Conservation (phyloP, 2,329 filamentous ascomycete species). For the Rhinocladiella similis region DNA sequence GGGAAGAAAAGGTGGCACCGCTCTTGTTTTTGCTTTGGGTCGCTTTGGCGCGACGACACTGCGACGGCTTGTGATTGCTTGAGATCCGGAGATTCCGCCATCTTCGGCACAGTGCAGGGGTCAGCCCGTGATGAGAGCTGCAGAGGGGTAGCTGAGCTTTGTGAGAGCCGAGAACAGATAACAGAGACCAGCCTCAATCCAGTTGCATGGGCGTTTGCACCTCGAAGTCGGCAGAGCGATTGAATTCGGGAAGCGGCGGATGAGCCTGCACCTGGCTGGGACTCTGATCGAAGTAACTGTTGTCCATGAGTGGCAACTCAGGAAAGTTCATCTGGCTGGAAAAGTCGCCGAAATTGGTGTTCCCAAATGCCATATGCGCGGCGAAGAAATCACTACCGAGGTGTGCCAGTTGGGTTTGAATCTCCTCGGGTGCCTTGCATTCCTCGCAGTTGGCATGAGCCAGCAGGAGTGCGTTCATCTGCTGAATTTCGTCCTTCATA, state of each 20-base stretch:
- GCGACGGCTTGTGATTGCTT: not conserved
- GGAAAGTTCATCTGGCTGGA: slow-evolving; percentile 15
- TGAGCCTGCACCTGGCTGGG: slow-evolving; percentile 17
- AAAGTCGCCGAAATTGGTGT: slow-evolving; percentile 15
- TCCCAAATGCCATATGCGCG: slow-evolving; percentile 19
- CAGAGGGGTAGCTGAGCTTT: too few relatives aligned
- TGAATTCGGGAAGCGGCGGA: slow-evolving; percentile 29
- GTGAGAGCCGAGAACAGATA: too few relatives aligned
- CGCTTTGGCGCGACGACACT: not conserved
- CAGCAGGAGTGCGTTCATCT: slow-evolving; percentile 29
- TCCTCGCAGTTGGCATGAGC: slow-evolving; percentile 30
- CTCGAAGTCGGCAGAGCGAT: slow-evolving; percentile 28
- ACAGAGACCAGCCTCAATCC: slow-evolving; percentile 24
- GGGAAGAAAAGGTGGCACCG: not conserved
- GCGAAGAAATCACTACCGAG: slow-evolving; percentile 27
- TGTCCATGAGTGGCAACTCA: slow-evolving; percentile 15
- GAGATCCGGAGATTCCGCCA: not conserved
- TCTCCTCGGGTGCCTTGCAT: slow-evolving; percentile 29
- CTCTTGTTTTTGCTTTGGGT: not conserved
- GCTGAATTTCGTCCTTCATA: slow-evolving; percentile 31
- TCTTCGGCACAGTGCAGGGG: too few relatives aligned
- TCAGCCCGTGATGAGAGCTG: too few relatives aligned
- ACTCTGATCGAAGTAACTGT: slow-evolving; percentile 22
- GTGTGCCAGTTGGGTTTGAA: slow-evolving; percentile 27
- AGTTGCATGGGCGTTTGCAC: slow-evolving; percentile 26